phyloP scores from a whole-genome alignment of 163 green algal genomes.

The Dunaliella salina region DNA sequence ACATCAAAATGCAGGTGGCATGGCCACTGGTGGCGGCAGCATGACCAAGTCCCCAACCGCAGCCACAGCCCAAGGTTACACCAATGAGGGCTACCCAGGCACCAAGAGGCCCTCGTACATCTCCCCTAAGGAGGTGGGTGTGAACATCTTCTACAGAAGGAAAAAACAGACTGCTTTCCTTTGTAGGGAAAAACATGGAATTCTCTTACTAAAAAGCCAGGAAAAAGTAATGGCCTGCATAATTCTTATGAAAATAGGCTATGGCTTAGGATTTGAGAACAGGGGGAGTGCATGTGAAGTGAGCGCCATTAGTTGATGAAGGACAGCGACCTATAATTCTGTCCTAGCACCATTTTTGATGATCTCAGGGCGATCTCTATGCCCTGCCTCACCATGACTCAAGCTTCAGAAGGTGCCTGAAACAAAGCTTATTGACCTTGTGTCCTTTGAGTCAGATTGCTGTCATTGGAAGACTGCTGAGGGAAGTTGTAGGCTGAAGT shows the following conservation, averaged over 20 bases:
- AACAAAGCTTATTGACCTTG: no score
- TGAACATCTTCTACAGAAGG: no score
- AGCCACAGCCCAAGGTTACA: slow-evolving; percentile 10
- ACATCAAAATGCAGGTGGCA: slow-evolving; percentile 14
- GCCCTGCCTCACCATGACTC: no score
- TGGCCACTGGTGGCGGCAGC: slow-evolving; percentile 23
- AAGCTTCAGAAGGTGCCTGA: no score
- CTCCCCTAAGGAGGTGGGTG: slow-evolving; percentile 12
- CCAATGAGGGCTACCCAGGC: slow-evolving; percentile 15
- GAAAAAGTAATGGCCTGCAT: not conserved
- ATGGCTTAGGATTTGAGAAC: no score
- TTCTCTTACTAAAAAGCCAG: not conserved
- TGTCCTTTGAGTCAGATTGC: no score
- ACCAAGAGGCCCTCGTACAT: slow-evolving; percentile 19
- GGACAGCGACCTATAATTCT: no score
- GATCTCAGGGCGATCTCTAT: no score
- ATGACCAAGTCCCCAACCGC: slow-evolving; percentile 35
- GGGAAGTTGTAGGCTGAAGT: not conserved
- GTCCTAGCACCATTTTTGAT: no score
- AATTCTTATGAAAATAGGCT: not conserved
- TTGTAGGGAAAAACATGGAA: not conserved
- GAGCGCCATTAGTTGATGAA: no score
- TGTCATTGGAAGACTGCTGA: not conserved
- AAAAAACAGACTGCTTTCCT: not conserved
- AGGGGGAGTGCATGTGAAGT: no score